Percentiles rank a stretch among this genome's conserved stretches.
phyloP scores from a whole-genome alignment of 441 rosid species.

The Croton setiger region DNA sequence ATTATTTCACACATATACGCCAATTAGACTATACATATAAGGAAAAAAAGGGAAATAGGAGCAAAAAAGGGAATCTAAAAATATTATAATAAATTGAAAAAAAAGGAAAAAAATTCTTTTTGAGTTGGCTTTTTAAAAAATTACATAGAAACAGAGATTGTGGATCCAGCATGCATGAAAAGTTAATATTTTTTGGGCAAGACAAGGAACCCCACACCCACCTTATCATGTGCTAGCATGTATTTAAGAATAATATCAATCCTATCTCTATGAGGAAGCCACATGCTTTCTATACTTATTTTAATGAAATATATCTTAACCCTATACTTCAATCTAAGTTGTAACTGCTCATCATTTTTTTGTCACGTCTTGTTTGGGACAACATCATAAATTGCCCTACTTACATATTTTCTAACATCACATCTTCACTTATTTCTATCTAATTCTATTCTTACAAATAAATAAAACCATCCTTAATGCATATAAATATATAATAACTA shows the following conservation, averaged over 20 bases:
- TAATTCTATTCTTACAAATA: too few relatives aligned
- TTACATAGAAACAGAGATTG: conserved; percentile 28
- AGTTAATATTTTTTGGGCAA: conserved; percentile 21
- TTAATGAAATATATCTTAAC: conserved; percentile 1
- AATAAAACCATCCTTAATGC: too few relatives aligned
- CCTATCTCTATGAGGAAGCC: conserved; percentile 24
- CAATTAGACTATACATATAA: too few relatives aligned
- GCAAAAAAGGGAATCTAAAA: background rate
- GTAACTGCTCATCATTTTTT: background rate
- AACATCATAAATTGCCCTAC: background rate
- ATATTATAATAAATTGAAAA: conserved; percentile 22
- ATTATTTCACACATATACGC: too few relatives aligned
- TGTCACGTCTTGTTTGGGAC: conserved; percentile 7
- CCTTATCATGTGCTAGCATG: conserved; percentile 32
- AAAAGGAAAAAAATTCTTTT: conserved; percentile 19
- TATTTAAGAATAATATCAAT: conserved; percentile 20
- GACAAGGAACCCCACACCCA: conserved; percentile 31
- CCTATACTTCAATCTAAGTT: background rate
- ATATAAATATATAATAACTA: too few relatives aligned
- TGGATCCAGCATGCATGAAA: conserved; percentile 49
- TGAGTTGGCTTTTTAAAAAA: conserved; percentile 5
- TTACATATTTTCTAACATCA: too few relatives aligned
- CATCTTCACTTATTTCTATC: too few relatives aligned
- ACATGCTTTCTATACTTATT: conserved; percentile 32
- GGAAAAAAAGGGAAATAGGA: conserved; percentile 2